Conservation (phyloP, 805 yeast genomes). For the Candida tibetensis region DNA sequence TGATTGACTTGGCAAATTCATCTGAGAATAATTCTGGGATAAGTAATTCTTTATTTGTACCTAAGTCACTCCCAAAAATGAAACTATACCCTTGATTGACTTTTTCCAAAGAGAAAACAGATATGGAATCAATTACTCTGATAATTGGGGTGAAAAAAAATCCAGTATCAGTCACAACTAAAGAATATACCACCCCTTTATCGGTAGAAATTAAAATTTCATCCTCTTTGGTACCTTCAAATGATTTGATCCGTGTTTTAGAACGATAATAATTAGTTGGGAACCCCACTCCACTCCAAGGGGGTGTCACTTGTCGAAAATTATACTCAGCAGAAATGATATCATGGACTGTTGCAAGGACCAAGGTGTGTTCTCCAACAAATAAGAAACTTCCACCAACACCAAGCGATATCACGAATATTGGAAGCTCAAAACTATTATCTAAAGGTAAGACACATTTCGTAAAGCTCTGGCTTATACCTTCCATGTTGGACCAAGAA, state of each 20-base stretch:
- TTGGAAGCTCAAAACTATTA: conserved; percentile 40
- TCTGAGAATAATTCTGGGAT: conserved; percentile 23
- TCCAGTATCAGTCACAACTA: conserved; percentile 19
- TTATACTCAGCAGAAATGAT: conserved; percentile 47
- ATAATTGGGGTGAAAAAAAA: conserved; percentile 25
- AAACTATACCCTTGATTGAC: conserved; percentile 19
- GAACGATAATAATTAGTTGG: conserved; percentile 41
- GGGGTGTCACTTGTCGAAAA: conserved; percentile 21
- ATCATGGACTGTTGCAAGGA: conserved; percentile 40
- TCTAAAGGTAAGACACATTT: conserved; percentile 40
- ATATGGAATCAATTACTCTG: conserved; percentile 34
- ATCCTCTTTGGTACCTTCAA: conserved; percentile 12
- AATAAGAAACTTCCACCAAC: conserved; percentile 37
- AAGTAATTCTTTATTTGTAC: conserved; percentile 35
- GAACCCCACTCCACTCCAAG: conserved; percentile 27
- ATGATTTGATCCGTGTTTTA: conserved; percentile 13
- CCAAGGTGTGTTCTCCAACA: conserved; percentile 31
- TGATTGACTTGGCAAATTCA: conserved; percentile 4
- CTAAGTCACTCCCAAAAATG: conserved; percentile 41
- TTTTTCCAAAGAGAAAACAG: conserved; percentile 30
- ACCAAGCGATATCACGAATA: conserved; percentile 40
- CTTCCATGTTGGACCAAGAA: conserved; percentile 41
- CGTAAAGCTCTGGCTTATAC: conserved; percentile 25
- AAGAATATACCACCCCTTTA: conserved; percentile 31
- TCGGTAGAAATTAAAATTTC: conserved; percentile 35